Percentiles rank a stretch among this genome's conserved stretches.
Conservation (phyloP, 768 basidiomycete genomes). For the Boletus coccyginus region DNA sequence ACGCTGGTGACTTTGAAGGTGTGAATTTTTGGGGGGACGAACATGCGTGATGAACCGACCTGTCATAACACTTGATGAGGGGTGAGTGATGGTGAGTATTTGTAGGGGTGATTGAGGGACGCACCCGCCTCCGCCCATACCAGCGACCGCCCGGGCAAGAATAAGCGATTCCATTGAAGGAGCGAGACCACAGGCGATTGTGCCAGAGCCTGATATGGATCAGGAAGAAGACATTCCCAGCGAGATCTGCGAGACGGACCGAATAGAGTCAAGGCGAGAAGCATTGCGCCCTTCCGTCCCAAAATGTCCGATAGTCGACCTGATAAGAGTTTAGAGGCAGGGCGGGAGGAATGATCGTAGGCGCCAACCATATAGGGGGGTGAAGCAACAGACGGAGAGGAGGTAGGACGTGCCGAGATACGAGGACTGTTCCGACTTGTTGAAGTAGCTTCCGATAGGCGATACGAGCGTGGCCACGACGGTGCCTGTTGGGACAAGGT, state of each 20-base stretch:
- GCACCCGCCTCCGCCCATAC: slow-evolving; percentile 90
- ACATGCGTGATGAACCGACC: slow-evolving; percentile 40
- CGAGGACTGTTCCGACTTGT: slow-evolving; percentile 74
- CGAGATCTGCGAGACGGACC: slow-evolving; percentile 43
- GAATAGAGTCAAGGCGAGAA: slow-evolving; percentile 80
- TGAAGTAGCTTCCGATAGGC: slow-evolving; percentile 83
- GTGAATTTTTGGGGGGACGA: slow-evolving; percentile 12
- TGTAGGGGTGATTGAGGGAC: slow-evolving; percentile 26
- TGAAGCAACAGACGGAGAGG: slow-evolving; percentile 87
- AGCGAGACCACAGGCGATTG: slow-evolving; percentile 82
- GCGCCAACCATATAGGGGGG: slow-evolving; percentile 75
- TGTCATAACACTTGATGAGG: slow-evolving; percentile 70
- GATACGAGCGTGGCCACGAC: slow-evolving; percentile 84
- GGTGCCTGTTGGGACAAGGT: slow-evolving; percentile 46
- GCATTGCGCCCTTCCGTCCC: slow-evolving; percentile 83
- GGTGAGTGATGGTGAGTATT: slow-evolving; percentile 6
- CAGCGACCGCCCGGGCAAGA: slow-evolving; percentile 78
- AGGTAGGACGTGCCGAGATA: slow-evolving; percentile 90
- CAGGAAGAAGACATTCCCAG: slow-evolving; percentile 14
- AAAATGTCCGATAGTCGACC: slow-evolving; percentile 83
- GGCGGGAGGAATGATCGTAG: slow-evolving; percentile 3
- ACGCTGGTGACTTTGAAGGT: slow-evolving; percentile 68
- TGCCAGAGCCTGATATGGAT: slow-evolving; percentile 63
- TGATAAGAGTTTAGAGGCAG: slow-evolving; percentile 34
- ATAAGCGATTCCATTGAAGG: slow-evolving; percentile 84